phyloP scores from a whole-genome alignment of 176 grass and related monocot species.

The Pontederia paniculata region DNA sequence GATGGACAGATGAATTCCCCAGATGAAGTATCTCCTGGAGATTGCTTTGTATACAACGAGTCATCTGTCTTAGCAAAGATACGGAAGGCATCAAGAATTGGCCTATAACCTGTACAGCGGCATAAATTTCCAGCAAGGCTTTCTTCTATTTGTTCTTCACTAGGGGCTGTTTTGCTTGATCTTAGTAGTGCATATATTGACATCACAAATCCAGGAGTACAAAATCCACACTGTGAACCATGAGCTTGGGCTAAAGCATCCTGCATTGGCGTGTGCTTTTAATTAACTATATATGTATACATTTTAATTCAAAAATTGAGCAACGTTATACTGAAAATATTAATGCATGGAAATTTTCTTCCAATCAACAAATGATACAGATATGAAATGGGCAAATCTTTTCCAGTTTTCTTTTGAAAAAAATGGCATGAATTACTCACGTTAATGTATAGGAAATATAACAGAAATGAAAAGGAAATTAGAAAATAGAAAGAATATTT shows the following conservation, averaged over 20 bases:
- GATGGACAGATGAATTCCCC: slow-evolving; percentile 68
- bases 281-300: not conserved
- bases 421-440: no score
- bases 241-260: slow-evolving; percentile 71
- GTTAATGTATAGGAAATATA: no score
- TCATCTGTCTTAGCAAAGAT: slow-evolving; percentile 86
- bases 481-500: no score
- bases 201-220: slow-evolving; percentile 97
- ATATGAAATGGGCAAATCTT: no score
- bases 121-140: slow-evolving; percentile 89
- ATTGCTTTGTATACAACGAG: slow-evolving; percentile 51
- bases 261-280: slow-evolving; percentile 41
- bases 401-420: no score
- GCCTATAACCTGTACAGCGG: slow-evolving; percentile 89
- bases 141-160: slow-evolving; percentile 88
- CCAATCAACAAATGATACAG: no score
- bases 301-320: not conserved
- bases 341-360: not conserved
- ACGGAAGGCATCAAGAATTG: slow-evolving; percentile 95
- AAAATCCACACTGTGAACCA: slow-evolving; percentile 99
- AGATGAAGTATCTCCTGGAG: slow-evolving; percentile 27
- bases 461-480: no score
- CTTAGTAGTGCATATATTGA: slow-evolving; percentile 92
- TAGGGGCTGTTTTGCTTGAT: slow-evolving; percentile 63
- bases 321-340: not conserved